Evolutionary conservation across 176 grass and related monocot species (phyloP).

Genomic region (Puccinellia tenuiflora): DNA sequence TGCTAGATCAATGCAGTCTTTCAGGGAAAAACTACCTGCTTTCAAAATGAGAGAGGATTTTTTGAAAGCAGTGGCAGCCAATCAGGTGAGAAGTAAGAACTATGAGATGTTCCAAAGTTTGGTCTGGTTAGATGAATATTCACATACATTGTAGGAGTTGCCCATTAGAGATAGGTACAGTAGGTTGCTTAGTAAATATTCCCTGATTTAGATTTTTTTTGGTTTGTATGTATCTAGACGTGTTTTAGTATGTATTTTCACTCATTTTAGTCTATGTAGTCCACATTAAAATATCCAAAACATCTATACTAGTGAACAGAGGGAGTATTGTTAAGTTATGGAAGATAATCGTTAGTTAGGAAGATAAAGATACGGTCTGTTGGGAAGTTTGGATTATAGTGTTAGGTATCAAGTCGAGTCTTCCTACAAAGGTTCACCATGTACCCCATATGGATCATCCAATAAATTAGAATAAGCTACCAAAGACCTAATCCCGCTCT

Average conservation of each 20-base stretch:
- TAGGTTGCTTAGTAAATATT: neutral
- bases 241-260: no score
- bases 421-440: neutral
- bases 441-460: neutral
- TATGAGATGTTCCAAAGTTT: conserved; percentile 1
- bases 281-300: no score
- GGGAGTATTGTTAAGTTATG: neutral
- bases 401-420: neutral
- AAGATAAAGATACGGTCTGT: neutral
- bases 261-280: no score
- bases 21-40: conserved; percentile 83
- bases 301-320: no score
- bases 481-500: neutral
- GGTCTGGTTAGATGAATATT: conserved; percentile 1
- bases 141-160: neutral
- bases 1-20: conserved; percentile 74
- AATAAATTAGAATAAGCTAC: neutral
- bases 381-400: neutral
- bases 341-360: neutral
- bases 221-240: no score
- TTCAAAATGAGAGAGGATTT: conserved; percentile 73
- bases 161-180: neutral
- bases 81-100: conserved; percentile 50
- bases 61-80: conserved; percentile 66
- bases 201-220: no score